Conservation (phyloP, 768 basidiomycete species). For the Nidula microcarpa region DNA sequence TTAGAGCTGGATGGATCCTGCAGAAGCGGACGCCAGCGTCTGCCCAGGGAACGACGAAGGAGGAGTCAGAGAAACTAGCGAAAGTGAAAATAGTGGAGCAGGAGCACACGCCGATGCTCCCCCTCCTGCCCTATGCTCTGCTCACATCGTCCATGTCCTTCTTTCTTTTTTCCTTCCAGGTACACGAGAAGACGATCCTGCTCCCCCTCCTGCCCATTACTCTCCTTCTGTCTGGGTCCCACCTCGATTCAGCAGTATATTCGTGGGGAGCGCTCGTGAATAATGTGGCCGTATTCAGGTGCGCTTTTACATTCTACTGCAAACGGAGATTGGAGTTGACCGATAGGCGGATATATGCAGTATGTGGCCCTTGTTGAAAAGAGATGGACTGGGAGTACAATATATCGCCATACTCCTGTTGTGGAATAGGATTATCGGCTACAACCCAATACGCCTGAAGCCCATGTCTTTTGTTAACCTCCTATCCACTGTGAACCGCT, state of each 20-base stretch:
- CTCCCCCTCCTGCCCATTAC: slow-evolving; percentile 84
- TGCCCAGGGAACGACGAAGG: slow-evolving; percentile 2
- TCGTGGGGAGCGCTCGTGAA: slow-evolving; percentile 73
- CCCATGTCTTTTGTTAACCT: slow-evolving; percentile 47
- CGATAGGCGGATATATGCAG: slow-evolving; percentile 31
- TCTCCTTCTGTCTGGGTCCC: slow-evolving; percentile 60
- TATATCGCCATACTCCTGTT: slow-evolving; percentile 64
- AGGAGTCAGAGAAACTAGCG: background rate
- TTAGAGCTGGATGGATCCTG: slow-evolving; percentile 29
- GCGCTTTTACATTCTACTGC: slow-evolving; percentile 9
- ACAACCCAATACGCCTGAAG: slow-evolving; percentile 56
- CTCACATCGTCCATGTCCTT: slow-evolving; percentile 85
- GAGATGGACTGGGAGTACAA: slow-evolving; percentile 74
- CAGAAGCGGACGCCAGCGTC: background rate
- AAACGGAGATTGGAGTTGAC: background rate
- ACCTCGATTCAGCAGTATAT: slow-evolving; percentile 55
- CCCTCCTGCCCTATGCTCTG: slow-evolving; percentile 77
- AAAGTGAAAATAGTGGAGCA: slow-evolving; percentile 4
- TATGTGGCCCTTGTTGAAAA: slow-evolving; percentile 88
- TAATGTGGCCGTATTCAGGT: slow-evolving; percentile 90
- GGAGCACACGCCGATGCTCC: slow-evolving; percentile 46
- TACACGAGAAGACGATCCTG: slow-evolving; percentile 92
- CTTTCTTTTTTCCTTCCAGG: slow-evolving; percentile 96
- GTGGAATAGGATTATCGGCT: slow-evolving; percentile 85
- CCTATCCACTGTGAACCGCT: slow-evolving; percentile 46